Percentiles rank a stretch among this genome's conserved stretches.
Evolutionary conservation across 495 filamentous ascomycete species (phyloP).

Genomic region (Aspergillus asperescens): DNA sequence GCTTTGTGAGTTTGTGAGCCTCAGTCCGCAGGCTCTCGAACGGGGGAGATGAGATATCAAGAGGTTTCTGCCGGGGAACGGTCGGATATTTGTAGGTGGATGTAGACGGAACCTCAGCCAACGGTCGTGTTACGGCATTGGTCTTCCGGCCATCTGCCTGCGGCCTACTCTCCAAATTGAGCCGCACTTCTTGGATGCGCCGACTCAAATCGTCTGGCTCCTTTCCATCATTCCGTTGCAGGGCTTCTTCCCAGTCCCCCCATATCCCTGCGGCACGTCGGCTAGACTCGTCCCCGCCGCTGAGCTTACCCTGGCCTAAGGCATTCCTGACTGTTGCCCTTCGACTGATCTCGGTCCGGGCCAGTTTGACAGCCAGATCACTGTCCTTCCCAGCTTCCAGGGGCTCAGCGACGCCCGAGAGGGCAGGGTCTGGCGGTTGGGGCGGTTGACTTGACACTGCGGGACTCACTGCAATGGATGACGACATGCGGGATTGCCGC

Average conservation of each 20-base stretch:
- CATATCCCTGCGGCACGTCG: constrained; percentile 59
- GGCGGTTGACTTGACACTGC: constrained; percentile 15
- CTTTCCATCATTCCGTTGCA: constrained; percentile 26
- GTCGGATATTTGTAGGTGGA: constrained; percentile 49
- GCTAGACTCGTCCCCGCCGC: constrained; percentile 49
- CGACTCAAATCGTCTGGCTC: constrained; percentile 38
- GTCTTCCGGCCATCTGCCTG: constrained; percentile 5
- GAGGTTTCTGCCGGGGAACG: constrained; percentile 43
- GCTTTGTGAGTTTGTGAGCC: constrained; percentile 30
- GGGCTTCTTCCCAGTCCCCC: constrained; percentile 52
- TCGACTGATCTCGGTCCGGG: constrained; percentile 66
- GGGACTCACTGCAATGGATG: constrained; percentile 14
- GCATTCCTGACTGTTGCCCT: constrained; percentile 56
- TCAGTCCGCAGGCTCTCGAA: constrained; percentile 16
- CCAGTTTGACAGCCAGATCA: constrained; percentile 73
- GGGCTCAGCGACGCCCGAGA: constrained; percentile 41
- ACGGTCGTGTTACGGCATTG: constrained; percentile 14
- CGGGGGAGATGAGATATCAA: constrained; percentile 21
- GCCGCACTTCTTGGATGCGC: constrained; percentile 43
- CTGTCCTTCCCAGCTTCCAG: constrained; percentile 66
- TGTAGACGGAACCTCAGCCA: constrained; percentile 6
- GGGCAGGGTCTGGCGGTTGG: constrained; percentile 31
- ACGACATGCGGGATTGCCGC: constrained; percentile 35
- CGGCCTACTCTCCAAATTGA: constrained; percentile 30
- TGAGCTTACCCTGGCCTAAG: constrained; percentile 49